These are phyloP conservation scores for Penicillium sp. DNA, from an alignment of 2,329 filamentous ascomycete genomes.

Conservation along the genomic window DNA sequence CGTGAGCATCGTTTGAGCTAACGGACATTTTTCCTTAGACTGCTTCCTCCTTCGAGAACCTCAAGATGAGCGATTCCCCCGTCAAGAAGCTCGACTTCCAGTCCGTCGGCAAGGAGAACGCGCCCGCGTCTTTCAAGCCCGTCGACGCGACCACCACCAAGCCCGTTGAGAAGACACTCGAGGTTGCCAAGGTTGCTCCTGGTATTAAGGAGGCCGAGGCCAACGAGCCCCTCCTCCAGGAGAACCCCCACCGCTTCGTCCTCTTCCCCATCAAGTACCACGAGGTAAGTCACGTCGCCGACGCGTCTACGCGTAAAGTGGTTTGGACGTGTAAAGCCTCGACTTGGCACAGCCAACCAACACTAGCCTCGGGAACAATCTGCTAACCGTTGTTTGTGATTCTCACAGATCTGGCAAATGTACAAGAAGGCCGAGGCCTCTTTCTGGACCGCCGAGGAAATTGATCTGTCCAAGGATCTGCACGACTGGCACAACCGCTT, in stretches of 20 bases:
- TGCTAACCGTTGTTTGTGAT: slow-evolving; percentile 18
- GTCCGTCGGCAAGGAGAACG: slow-evolving; percentile 79
- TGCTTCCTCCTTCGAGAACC: slow-evolving; percentile 79
- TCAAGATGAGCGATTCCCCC: slow-evolving; percentile 88
- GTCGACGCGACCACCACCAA: slow-evolving; percentile 61
- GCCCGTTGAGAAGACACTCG: slow-evolving; percentile 51
- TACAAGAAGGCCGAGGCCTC: slow-evolving; percentile 99
- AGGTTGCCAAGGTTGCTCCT: slow-evolving; percentile 50
- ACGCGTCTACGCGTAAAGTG: slow-evolving; percentile 72
- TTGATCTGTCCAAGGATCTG: slow-evolving; percentile 97
- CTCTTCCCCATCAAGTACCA: slow-evolving; percentile 99
- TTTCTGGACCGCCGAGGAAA: slow-evolving; percentile 99
- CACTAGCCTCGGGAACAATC: background rate
- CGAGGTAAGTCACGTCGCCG: slow-evolving; percentile 73
- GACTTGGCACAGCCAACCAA: background rate
- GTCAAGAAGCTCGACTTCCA: slow-evolving; percentile 86
- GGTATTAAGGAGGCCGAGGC: slow-evolving; percentile 70
- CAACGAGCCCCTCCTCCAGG: slow-evolving; percentile 87
- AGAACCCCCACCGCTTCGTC: slow-evolving; percentile 95
- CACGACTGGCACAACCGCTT: slow-evolving; percentile 99
- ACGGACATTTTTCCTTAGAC: slow-evolving; percentile 61
- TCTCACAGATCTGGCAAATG: slow-evolving; percentile 93
- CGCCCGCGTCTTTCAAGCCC: slow-evolving; percentile 55
- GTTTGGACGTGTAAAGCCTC: slow-evolving; percentile 27
- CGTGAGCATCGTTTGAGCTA: slow-evolving; percentile 38